phyloP scores from a whole-genome alignment of 768 basidiomycete species.

The Pleurotus platypus region DNA sequence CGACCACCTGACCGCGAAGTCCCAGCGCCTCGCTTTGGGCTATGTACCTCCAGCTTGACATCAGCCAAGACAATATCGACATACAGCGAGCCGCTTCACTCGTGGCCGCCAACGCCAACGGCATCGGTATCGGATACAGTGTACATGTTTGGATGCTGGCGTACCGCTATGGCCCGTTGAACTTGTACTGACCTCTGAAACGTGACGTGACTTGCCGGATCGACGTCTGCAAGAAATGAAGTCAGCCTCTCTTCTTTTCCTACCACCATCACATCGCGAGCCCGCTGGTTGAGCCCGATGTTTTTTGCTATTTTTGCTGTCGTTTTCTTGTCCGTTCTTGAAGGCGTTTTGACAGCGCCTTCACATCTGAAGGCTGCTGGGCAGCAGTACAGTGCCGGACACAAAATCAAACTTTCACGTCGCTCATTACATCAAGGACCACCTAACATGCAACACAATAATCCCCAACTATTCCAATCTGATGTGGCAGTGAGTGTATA shows the following conservation, averaged over 20 bases:
- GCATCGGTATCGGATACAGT: too few relatives aligned
- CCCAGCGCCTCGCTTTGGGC: too few relatives aligned
- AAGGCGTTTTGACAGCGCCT: conserved; percentile 7
- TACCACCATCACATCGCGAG: neutral
- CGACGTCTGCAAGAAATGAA: too few relatives aligned
- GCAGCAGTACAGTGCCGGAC: neutral
- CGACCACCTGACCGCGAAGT: too few relatives aligned
- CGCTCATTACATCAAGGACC: neutral
- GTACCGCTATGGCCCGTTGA: too few relatives aligned
- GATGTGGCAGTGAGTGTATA: neutral
- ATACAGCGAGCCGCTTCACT: too few relatives aligned
- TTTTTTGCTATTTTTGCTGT: neutral
- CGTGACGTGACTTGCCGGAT: too few relatives aligned
- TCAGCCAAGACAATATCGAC: too few relatives aligned
- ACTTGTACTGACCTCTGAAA: too few relatives aligned
- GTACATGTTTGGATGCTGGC: too few relatives aligned
- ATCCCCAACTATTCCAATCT: neutral
- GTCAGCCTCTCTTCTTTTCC: neutral
- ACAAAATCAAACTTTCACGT: conserved; percentile 4
- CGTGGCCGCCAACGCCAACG: too few relatives aligned
- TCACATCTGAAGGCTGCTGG: neutral
- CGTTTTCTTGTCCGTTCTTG: neutral
- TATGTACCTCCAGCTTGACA: too few relatives aligned
- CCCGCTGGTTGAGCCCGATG: conserved; percentile 4
- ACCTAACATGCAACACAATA: neutral